phyloP scores from a whole-genome alignment of 345 rosid genomes.

The Gossypium ekmanianum region DNA sequence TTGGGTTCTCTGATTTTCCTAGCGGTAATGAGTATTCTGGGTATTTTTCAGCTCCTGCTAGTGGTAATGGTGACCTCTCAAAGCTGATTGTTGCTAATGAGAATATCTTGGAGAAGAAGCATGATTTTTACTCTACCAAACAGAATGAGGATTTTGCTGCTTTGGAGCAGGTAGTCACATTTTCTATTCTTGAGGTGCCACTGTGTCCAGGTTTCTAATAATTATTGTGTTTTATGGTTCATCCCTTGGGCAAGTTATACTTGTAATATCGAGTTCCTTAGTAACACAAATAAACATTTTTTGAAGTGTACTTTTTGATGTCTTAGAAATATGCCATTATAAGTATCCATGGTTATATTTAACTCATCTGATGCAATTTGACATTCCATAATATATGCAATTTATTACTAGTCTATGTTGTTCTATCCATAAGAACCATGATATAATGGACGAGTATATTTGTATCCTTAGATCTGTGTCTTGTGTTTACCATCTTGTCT shows the following conservation, averaged over 20 bases:
- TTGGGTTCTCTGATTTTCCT: slow-evolving; percentile 27
- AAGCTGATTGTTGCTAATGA: slow-evolving; percentile 23
- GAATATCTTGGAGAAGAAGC: slow-evolving; percentile 30
- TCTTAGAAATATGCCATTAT: not conserved
- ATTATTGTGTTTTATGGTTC: not conserved
- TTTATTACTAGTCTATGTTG: no score
- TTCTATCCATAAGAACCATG: not conserved
- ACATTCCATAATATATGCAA: no score
- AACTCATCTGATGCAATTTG: no score
- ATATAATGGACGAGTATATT: not conserved
- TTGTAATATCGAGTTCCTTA: not conserved
- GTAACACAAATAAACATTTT: not conserved
- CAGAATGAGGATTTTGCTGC: slow-evolving; percentile 84
- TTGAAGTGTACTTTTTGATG: not conserved
- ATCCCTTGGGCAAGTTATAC: not conserved
- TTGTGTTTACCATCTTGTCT: not conserved
- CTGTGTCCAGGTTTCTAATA: not conserved
- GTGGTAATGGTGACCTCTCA: slow-evolving; percentile 31
- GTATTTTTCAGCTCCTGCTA: slow-evolving; percentile 31
- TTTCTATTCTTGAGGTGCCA: not conserved
- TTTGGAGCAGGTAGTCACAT: slow-evolving; percentile 74
- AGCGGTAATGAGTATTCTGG: slow-evolving; percentile 27
- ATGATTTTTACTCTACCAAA: slow-evolving; percentile 47
- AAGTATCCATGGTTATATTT: not conserved
- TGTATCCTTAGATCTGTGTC: not conserved